Evolutionary conservation across 2,329 filamentous ascomycete species (phyloP).

Genomic region (Tolypocladium capitatum): DNA sequence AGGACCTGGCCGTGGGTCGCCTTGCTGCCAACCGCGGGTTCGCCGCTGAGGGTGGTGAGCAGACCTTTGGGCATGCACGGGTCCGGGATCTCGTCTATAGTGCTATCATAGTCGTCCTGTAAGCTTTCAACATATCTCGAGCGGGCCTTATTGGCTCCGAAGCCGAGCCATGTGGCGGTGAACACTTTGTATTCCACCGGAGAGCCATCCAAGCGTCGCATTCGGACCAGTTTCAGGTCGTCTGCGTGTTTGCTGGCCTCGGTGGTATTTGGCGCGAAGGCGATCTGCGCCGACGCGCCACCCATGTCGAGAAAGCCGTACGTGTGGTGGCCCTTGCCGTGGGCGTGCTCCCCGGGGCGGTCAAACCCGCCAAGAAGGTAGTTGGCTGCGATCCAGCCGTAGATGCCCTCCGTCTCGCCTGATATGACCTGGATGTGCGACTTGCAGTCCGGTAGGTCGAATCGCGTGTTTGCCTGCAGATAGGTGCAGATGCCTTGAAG

Average conservation of each 20-base stretch:
- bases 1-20: slow-evolving; percentile 36
- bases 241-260: slow-evolving; percentile 82
- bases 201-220: slow-evolving; percentile 71
- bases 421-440: slow-evolving; percentile 88
- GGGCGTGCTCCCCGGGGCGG: slow-evolving; percentile 55
- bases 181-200: slow-evolving; percentile 78
- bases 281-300: slow-evolving; percentile 92
- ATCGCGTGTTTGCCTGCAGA: slow-evolving; percentile 60
- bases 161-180: slow-evolving; percentile 91
- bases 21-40: slow-evolving; percentile 26
- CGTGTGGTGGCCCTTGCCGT: slow-evolving; percentile 81
- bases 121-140: slow-evolving; percentile 70
- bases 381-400: slow-evolving; percentile 95
- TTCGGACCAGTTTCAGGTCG: slow-evolving; percentile 72
- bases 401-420: slow-evolving; percentile 88
- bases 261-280: slow-evolving; percentile 87
- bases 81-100: slow-evolving; percentile 62
- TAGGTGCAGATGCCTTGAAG: slow-evolving; percentile 73
- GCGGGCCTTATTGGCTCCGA: slow-evolving; percentile 89
- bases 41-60: slow-evolving; percentile 59
- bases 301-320: slow-evolving; percentile 99
- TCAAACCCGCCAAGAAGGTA: slow-evolving; percentile 91
- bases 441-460: slow-evolving; percentile 79
- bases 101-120: slow-evolving; percentile 48
- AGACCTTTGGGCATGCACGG: slow-evolving; percentile 79